Conservation (phyloP, 2,329 filamentous ascomycete species). For the Colletotrichum lindemuthianum region DNA sequence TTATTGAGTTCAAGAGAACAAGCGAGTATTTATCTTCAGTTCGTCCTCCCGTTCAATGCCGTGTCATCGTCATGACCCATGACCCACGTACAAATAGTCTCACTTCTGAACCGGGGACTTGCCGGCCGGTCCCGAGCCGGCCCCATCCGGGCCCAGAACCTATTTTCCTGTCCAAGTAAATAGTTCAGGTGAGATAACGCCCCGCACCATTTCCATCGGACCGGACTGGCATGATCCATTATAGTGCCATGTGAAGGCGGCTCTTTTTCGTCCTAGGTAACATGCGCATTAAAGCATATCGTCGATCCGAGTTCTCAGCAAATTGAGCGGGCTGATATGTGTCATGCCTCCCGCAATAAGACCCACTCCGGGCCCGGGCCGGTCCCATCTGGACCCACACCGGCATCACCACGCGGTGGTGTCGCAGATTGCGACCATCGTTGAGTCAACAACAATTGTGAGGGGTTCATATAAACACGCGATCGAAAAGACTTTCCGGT, state of each 20-base stretch:
- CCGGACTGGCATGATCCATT: slow-evolving; percentile 17
- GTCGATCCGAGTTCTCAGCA: slow-evolving; percentile 14
- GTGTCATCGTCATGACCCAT: too few species aligned
- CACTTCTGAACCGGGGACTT: slow-evolving; percentile 19
- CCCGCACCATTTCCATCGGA: slow-evolving; percentile 24
- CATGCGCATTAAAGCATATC: neutral
- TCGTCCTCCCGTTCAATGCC: neutral
- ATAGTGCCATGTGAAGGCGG: slow-evolving; percentile 4
- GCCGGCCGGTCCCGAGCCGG: slow-evolving; percentile 32
- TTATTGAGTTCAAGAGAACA: neutral
- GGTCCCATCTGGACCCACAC: slow-evolving; percentile 32
- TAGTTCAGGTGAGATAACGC: neutral
- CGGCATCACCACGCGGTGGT: slow-evolving; percentile 18
- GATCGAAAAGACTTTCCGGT: neutral
- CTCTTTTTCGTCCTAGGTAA: neutral
- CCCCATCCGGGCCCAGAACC: slow-evolving; percentile 29
- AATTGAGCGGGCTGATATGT: slow-evolving; percentile 23
- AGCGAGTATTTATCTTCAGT: slow-evolving; percentile 32
- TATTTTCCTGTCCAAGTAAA: too few species aligned
- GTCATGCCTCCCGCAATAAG: slow-evolving; percentile 19
- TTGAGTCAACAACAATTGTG: slow-evolving; percentile 20
- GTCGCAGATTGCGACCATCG: neutral
- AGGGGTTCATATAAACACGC: slow-evolving; percentile 26
- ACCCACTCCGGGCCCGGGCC: slow-evolving; percentile 28
- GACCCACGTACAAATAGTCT: too few species aligned